phyloP scores from a whole-genome alignment of 1,139 yeast species.

The Yamadazyma dendronema region DNA sequence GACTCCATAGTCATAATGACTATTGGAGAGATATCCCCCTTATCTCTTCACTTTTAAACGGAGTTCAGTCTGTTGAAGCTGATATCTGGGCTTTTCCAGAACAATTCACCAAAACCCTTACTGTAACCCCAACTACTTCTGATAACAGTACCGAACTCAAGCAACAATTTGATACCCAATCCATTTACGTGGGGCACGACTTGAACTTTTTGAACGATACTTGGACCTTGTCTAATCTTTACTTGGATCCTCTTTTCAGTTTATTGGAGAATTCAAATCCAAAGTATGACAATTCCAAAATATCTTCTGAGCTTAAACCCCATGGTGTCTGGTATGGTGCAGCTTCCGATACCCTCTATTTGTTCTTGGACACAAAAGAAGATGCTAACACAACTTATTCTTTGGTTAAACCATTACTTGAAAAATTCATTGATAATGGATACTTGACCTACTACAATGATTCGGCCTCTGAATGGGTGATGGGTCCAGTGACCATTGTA shows the following conservation, averaged over 20 bases:
- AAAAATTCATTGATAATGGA: constrained; percentile 32
- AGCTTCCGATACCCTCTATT: constrained; percentile 37
- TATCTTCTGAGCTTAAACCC: constrained; percentile 16
- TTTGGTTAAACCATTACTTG: constrained; percentile 27
- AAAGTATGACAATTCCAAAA: constrained; percentile 9
- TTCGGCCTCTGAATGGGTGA: constrained; percentile 20
- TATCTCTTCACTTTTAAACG: constrained; percentile 56
- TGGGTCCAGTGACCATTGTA: constrained; percentile 40
- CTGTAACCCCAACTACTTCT: constrained; percentile 21
- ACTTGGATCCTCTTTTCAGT: constrained; percentile 50
- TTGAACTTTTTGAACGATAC: constrained; percentile 40
- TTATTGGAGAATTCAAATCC: constrained; percentile 50
- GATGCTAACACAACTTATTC: constrained; percentile 33
- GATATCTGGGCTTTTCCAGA: constrained; percentile 59
- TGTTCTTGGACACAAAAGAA: constrained; percentile 43
- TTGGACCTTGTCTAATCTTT: constrained; percentile 48
- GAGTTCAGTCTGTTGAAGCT: constrained; percentile 65
- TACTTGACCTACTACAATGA: constrained; percentile 35
- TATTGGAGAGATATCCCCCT: constrained; percentile 68
- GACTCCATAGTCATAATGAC: constrained; percentile 73
- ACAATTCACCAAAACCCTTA: constrained; percentile 23
- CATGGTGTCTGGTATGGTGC: constrained; percentile 37
- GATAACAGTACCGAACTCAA: constrained; percentile 17
- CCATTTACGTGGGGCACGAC: constrained; percentile 66
- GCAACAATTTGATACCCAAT: constrained; percentile 27